Evolutionary conservation across 257 asterid genomes (phyloP).

Genomic region (Leonotis leonurus): DNA sequence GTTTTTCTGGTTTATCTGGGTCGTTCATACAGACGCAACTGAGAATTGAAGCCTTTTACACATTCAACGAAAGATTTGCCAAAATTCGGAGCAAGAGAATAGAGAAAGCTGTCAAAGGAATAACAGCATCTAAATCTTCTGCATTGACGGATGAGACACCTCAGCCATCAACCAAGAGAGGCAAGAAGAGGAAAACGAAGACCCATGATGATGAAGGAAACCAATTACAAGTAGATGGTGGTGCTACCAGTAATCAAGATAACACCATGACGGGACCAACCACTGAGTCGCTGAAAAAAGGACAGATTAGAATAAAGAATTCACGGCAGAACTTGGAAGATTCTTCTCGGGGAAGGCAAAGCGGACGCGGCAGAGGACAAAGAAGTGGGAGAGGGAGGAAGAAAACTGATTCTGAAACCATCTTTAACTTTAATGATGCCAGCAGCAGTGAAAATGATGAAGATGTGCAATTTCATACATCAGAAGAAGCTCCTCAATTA

Average conservation of each 20-base stretch:
- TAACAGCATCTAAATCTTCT: constrained; percentile 47
- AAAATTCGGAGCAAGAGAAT: constrained; percentile 91
- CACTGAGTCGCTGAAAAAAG: constrained; percentile 34
- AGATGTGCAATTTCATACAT: constrained; percentile 23
- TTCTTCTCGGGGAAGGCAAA: constrained; percentile 22
- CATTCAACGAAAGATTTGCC: constrained; percentile 92
- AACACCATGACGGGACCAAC: constrained; percentile 17
- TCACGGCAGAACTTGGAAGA: constrained; percentile 14
- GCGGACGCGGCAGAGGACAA: constrained; percentile 25
- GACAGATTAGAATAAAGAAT: constrained; percentile 20
- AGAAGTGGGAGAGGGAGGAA: constrained; percentile 34
- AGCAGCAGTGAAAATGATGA: constrained; percentile 27
- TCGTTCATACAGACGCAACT: constrained; percentile 65
- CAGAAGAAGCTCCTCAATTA: constrained; percentile 36
- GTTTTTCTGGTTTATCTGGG: constrained; percentile 3
- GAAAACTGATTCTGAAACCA: constrained; percentile 27
- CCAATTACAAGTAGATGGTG: constrained; percentile 26
- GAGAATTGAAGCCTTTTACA: constrained; percentile 93
- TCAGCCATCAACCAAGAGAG: constrained; percentile 38
- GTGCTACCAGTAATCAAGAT: constrained; percentile 20
- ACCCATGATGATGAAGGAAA: constrained; percentile 23
- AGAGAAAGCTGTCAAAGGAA: constrained; percentile 76
- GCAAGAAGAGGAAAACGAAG: constrained; percentile 43
- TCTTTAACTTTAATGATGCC: constrained; percentile 32
- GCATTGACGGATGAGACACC: constrained; percentile 36